Evolutionary conservation across 2,329 filamentous ascomycete genomes (phyloP), one percentile per base, ranked within the genome.

Genomic region (Verticillium isaacii): DNA sequence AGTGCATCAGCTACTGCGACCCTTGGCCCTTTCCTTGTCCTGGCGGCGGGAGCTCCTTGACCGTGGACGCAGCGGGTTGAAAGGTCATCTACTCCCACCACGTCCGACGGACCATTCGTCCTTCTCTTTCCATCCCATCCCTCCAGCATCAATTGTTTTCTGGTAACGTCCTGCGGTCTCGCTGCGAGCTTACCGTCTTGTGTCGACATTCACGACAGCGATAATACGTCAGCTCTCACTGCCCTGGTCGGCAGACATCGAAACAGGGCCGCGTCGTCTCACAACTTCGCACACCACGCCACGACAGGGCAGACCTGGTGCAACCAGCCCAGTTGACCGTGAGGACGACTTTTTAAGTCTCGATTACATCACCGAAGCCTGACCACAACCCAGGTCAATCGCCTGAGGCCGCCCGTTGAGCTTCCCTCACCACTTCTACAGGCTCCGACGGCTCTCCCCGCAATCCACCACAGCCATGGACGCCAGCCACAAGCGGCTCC

Each of bases 401-500:
- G 19, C 25, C 34, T 12, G 9, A 45, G 19, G 12, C 19, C 25
- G 17, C 9, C 32, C 15, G 23, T 32, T 29, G 54, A 36, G 41
- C 17, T 32, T 59, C n/a, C n/a, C 25, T 54, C 34, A 4, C 17
- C 5, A 15, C 9, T n/a, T 37, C 29, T 25, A 19, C 5, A 34
- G 29, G 23, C 11, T 37, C 36, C 36, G 11, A 15, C 11, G 37
- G 9, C 11, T 15, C 12, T 14, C 17, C 6, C 23, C 25, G 3
- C 29, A 19, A n/a, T 25, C 32, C 25, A 19, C 12, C 54, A 32
- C 29, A 11, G 54, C 54, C 25, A 68, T 65, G 70, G 73, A 75
- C 63, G 71, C 68, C 23, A 73, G 71, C 60, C 69, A 68, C 50
- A 68, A 73, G 63, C 69, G 72, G 17, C 71, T 75, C 32, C 69